These are phyloP conservation scores for Penicillium olsonii DNA, from an alignment of 2,329 filamentous ascomycete species.

Conservation along the genomic window DNA sequence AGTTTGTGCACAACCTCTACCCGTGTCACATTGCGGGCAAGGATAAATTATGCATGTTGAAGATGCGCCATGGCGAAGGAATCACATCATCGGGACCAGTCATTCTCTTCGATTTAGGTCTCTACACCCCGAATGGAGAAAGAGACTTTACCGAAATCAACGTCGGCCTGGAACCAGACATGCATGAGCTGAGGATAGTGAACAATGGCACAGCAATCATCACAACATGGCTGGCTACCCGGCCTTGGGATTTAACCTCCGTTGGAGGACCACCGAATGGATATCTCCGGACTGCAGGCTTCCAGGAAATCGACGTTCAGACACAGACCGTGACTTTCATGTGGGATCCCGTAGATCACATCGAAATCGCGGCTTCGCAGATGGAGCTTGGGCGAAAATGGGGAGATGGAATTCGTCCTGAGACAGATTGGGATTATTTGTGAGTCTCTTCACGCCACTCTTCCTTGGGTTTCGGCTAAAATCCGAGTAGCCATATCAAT, in stretches of 20 bases:
- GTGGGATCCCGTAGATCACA: neutral
- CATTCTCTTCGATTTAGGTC: neutral
- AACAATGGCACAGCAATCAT: neutral
- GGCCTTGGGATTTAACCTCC: neutral
- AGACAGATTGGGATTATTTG: conserved; percentile 3
- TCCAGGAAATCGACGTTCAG: neutral
- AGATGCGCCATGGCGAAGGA: neutral
- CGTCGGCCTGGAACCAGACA: neutral
- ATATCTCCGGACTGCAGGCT: neutral
- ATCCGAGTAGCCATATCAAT: neutral
- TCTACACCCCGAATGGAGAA: neutral
- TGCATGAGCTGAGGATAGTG: neutral
- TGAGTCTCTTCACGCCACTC: neutral
- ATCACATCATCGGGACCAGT: neutral
- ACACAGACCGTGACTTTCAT: neutral
- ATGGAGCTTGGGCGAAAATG: neutral
- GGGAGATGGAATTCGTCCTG: neutral
- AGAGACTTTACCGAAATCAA: neutral
- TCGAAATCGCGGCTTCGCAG: neutral
- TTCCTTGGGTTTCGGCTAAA: neutral
- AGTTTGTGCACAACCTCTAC: neutral
- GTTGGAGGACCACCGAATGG: neutral
- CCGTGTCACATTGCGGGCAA: neutral
- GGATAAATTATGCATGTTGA: neutral
- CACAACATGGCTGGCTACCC: neutral